phyloP scores from a whole-genome alignment of 2,329 filamentous ascomycete species.

The Phialophora chinensis region DNA sequence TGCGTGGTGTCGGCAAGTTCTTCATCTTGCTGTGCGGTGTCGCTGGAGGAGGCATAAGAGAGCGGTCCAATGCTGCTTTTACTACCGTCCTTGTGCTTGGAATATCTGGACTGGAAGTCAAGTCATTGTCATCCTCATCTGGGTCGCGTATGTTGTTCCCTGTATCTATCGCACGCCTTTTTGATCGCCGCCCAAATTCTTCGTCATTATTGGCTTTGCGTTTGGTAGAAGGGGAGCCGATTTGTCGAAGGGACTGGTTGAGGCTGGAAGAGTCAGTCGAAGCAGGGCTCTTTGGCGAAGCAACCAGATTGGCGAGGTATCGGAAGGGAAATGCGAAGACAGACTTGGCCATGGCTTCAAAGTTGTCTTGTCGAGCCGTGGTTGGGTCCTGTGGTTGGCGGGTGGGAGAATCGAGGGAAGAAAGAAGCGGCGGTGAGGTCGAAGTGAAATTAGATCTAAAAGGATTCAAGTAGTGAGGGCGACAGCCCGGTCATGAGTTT shows the following conservation, averaged over 20 bases:
- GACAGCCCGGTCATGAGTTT: constrained; percentile 8
- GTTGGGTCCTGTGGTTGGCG: background rate
- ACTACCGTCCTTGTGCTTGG: background rate
- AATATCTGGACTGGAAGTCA: background rate
- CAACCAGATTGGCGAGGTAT: constrained; percentile 7
- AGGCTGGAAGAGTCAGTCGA: background rate
- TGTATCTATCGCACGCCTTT: constrained; percentile 19
- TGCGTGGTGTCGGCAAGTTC: background rate
- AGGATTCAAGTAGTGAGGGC: background rate
- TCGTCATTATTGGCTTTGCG: constrained; percentile 20
- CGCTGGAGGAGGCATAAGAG: constrained; percentile 37
- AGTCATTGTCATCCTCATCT: constrained; percentile 10
- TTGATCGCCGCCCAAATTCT: constrained; percentile 19
- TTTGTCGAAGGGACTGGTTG: constrained; percentile 9
- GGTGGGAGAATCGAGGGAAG: background rate
- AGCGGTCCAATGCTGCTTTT: constrained; percentile 24
- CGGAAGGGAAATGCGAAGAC: constrained; percentile 17
- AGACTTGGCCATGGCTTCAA: constrained; percentile 14
- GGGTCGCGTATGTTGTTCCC: constrained; percentile 11
- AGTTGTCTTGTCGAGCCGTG: background rate
- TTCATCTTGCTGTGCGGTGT: constrained; percentile 16
- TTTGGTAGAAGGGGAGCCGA: constrained; percentile 18
- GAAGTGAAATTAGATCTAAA: constrained; percentile 12
- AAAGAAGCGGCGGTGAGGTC: constrained; percentile 16
- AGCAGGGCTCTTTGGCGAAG: background rate